Evolutionary conservation across 2,329 filamentous ascomycete genomes (phyloP).

Genomic region (Botrytis byssoidea): DNA sequence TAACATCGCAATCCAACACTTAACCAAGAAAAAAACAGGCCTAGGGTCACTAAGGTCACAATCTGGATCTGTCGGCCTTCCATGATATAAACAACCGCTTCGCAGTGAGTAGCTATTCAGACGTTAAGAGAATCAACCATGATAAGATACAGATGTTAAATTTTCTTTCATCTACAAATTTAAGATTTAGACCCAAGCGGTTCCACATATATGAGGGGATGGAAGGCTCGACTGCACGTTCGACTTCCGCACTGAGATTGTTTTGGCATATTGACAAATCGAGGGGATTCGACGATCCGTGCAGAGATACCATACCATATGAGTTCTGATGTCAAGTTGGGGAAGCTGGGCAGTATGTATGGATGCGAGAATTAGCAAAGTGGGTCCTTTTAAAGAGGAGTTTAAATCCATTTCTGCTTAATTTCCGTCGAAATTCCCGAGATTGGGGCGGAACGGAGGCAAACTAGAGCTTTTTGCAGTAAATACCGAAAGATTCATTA

Average conservation of each 20-base stretch:
- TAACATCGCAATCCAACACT: conserved; percentile 15
- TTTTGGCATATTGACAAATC: neutral
- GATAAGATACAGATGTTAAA: neutral
- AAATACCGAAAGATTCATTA: neutral
- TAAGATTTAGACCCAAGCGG: no score
- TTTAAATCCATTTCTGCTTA: neutral
- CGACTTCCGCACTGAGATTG: neutral
- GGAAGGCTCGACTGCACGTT: neutral
- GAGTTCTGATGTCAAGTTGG: neutral
- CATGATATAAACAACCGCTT: neutral
- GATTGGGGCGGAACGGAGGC: neutral
- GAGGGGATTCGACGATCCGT: neutral
- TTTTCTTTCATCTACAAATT: neutral
- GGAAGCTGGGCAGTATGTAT: neutral
- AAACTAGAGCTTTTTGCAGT: neutral
- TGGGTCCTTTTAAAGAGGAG: neutral
- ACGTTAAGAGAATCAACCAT: neutral
- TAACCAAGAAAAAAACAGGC: conserved; percentile 1
- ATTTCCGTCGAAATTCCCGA: neutral
- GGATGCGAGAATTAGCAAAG: neutral
- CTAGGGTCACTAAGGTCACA: neutral
- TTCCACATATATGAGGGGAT: neutral
- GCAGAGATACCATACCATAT: neutral
- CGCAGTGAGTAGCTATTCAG: neutral
- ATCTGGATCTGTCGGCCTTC: neutral